Percentiles rank a stretch among this genome's conserved stretches.
These are phyloP conservation scores for Macrophomina pseudophaseolina DNA, from an alignment of 2,329 filamentous ascomycete species.

Conservation along the genomic window DNA sequence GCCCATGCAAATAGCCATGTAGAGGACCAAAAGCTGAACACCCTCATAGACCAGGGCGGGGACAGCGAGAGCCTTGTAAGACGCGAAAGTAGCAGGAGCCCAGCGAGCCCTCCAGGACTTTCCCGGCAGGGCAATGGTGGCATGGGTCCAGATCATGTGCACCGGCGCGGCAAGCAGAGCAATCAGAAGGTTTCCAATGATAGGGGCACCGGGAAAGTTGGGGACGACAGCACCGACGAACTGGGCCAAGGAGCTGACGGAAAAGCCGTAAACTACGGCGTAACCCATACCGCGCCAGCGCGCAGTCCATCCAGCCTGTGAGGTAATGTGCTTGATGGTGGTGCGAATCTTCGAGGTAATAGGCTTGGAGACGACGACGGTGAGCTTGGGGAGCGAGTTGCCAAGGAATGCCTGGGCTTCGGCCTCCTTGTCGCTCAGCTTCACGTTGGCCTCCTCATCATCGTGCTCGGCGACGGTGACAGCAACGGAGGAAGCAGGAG, in stretches of 20 bases:
- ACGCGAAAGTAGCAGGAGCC: constrained; percentile 58
- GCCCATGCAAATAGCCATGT: constrained; percentile 57
- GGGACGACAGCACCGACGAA: constrained; percentile 52
- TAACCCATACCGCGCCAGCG: constrained; percentile 71
- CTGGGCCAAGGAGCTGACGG: constrained; percentile 45
- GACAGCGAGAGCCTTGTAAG: constrained; percentile 70
- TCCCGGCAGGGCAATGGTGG: constrained; percentile 75
- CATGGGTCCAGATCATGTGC: constrained; percentile 81
- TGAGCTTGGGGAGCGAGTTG: constrained; percentile 38
- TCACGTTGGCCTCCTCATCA: constrained; percentile 47
- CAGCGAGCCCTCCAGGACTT: constrained; percentile 69
- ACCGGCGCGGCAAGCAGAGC: constrained; percentile 69
- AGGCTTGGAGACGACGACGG: constrained; percentile 58
- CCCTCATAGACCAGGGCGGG: constrained; percentile 66
- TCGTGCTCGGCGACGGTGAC: constrained; percentile 56
- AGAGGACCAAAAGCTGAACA: constrained; percentile 57
- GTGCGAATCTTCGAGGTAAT: constrained; percentile 66
- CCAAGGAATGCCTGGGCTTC: constrained; percentile 43
- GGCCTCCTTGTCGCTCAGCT: constrained; percentile 40
- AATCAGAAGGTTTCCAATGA: constrained; percentile 62
- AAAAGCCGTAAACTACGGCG: constrained; percentile 46
- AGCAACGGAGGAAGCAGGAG: constrained; percentile 58
- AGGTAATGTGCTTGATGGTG: constrained; percentile 65
- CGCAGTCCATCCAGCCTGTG: constrained; percentile 67
- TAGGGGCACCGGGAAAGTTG: constrained; percentile 49